Conservation (phyloP, 2,329 filamentous ascomycete genomes). For the Beauveria caledonica region DNA sequence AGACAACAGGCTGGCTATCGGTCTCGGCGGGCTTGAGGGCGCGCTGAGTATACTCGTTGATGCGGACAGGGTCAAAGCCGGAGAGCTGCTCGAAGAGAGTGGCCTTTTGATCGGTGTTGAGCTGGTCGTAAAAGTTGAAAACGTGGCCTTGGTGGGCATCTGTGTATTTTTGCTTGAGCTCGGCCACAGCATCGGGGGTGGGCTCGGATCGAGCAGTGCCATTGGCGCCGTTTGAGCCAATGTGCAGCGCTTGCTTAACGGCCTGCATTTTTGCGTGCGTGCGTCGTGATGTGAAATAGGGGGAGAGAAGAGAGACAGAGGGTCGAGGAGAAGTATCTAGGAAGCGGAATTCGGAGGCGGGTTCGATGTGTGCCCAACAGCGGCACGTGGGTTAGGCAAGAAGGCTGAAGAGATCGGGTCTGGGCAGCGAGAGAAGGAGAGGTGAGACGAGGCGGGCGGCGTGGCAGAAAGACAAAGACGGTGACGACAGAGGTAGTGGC, state of each 20-base stretch:
- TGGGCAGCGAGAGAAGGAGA: not conserved
- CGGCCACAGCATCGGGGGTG: slow-evolving; percentile 55
- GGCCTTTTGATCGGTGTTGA: slow-evolving; percentile 65
- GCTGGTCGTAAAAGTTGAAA: slow-evolving; percentile 73
- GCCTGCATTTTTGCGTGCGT: slow-evolving; percentile 30
- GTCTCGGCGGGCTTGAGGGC: slow-evolving; percentile 71
- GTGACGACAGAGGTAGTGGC: slow-evolving; percentile 1
- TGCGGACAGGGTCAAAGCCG: slow-evolving; percentile 72
- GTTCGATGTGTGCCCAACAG: not conserved
- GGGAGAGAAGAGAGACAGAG: not conserved
- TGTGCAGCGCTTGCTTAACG: slow-evolving; percentile 34
- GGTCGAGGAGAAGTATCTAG: not conserved
- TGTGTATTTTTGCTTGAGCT: slow-evolving; percentile 64
- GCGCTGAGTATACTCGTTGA: slow-evolving; percentile 78
- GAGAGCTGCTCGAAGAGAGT: slow-evolving; percentile 73
- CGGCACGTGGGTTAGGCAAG: slow-evolving; percentile 4
- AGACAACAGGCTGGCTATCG: slow-evolving; percentile 44
- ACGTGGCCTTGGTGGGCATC: slow-evolving; percentile 74
- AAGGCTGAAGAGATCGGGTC: not conserved
- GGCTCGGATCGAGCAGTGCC: slow-evolving; percentile 40
- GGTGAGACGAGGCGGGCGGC: not conserved
- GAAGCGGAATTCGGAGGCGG: no score
- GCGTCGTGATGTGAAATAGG: not conserved
- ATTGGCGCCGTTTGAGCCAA: slow-evolving; percentile 23
- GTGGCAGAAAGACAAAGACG: slow-evolving; percentile 9